Evolutionary conservation across 1,284 basidiomycete species (phyloP), one percentile per base, ranked within the genome.

Genomic region (Sanghuangporus weigelae): DNA sequence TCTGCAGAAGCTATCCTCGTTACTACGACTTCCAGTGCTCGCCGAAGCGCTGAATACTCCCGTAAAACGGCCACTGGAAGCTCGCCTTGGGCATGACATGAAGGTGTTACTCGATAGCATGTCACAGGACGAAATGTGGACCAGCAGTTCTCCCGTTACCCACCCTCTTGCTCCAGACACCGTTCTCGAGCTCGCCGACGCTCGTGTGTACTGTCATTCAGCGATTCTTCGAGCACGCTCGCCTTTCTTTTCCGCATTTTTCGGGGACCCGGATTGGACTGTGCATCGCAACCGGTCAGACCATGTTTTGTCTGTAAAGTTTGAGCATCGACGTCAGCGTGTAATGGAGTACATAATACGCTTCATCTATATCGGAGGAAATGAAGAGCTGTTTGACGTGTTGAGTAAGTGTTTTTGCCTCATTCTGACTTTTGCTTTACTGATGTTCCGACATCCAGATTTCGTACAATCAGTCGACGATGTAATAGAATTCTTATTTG

Each of bases 161-260:
- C 50, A 12, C 63, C 73, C 77, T 0, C 67, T 81, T 5, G 68
- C 76, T 6, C 82, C 86, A 0, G 95, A 98, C 69, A 85, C 95
- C 3, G 75, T 91, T n/a, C 75, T 99, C 10, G 77, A 84, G 31
- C 78, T 98, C 2, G 80, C 81, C 0, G 95, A 98, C 69, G 78
- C 80, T 56, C 79, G 84, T 4, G 82, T 98, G 0, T 76, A 74
- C 31, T 85, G 84, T 7, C 90, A 97, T 72, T 94, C 95, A 0
- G 73, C 81, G 10, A 74, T 98, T 16, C 79, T 99, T 19, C 83
- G 93, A 1, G 85, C 93, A 0, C 84, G 96, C 2, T 96, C 91
- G 50, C 83, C 86, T 1, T 92, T 98, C 72, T 98, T 98, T 71
- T 78, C 86, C 6, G 84, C 85, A n/a, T 89, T 99, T 73, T 95